These are phyloP conservation scores for Stenocarpella maydis DNA, from an alignment of 2,329 filamentous ascomycete species.

Conservation along the genomic window DNA sequence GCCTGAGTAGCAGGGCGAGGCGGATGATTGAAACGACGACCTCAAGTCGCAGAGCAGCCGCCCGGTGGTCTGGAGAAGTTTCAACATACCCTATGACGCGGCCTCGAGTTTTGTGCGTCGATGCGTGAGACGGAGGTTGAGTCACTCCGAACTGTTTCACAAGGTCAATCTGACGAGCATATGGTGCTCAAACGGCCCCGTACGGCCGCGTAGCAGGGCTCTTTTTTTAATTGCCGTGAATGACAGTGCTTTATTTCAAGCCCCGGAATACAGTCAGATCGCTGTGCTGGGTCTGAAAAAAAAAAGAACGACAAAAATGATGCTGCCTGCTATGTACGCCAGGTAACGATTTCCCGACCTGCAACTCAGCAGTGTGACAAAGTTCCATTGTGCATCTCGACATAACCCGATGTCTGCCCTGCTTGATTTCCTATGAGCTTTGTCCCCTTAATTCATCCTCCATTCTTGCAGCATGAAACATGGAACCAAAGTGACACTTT, in stretches of 20 bases:
- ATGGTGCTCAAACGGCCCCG: no score
- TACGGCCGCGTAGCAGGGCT: no score
- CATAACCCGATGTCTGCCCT: background rate
- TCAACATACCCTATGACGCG: background rate
- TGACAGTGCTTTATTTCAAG: background rate
- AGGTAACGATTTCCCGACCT: background rate
- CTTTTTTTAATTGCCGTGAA: background rate
- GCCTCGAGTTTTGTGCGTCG: background rate
- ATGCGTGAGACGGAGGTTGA: conserved; percentile 25
- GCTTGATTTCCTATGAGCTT: background rate
- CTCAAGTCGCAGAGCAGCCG: background rate
- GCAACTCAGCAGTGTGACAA: background rate
- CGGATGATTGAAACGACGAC: background rate
- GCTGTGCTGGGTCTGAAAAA: background rate
- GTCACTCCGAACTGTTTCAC: conserved; percentile 20
- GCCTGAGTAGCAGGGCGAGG: background rate
- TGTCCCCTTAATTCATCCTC: background rate
- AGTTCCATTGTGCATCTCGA: background rate
- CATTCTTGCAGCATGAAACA: background rate
- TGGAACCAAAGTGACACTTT: background rate
- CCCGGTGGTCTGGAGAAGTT: background rate
- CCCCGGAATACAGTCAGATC: background rate
- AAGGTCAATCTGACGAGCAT: conserved; percentile 13
- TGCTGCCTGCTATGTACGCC: conserved; percentile 2
- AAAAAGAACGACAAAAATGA: no score